Conservation (phyloP, 352 stramenopile species). For the Phytophthora hibernalis region DNA sequence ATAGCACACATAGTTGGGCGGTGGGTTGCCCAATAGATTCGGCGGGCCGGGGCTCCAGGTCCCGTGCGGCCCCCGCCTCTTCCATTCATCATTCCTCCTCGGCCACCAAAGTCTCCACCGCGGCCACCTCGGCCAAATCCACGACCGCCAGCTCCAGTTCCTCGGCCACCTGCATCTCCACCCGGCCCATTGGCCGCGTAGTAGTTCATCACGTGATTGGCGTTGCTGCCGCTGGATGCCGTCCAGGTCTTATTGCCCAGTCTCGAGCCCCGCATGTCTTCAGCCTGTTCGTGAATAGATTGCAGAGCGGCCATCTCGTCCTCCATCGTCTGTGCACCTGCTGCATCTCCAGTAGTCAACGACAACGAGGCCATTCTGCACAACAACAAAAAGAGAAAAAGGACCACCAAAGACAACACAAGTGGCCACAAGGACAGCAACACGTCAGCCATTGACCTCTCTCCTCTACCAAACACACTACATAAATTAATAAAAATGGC, state of each 20-base stretch:
- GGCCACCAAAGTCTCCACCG: constrained; percentile 50
- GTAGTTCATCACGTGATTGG: constrained; percentile 83
- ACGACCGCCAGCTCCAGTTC: constrained; percentile 45
- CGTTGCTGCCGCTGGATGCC: constrained; percentile 74
- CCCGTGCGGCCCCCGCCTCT: constrained; percentile 43
- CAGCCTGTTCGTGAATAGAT: constrained; percentile 86
- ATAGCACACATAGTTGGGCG: constrained; percentile 88
- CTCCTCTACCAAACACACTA: constrained; percentile 14
- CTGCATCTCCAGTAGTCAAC: constrained; percentile 27
- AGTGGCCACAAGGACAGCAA: constrained; percentile 2
- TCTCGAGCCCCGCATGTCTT: constrained; percentile 78
- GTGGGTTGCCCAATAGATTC: constrained; percentile 62
- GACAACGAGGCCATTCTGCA: constrained; percentile 40
- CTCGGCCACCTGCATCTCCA: constrained; percentile 45
- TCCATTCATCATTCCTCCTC: constrained; percentile 58
- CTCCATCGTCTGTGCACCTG: constrained; percentile 83
- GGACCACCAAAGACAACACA: neutral
- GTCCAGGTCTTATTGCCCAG: constrained; percentile 90
- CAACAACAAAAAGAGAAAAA: constrained; percentile 22
- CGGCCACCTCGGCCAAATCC: constrained; percentile 57
- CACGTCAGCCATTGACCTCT: constrained; percentile 20
- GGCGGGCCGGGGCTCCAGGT: constrained; percentile 22
- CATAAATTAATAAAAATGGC: constrained; percentile 8
- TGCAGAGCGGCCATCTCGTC: constrained; percentile 84
- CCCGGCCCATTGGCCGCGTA: constrained; percentile 53